These are phyloP conservation scores for Metarhizium humberi DNA, from an alignment of 2,329 filamentous ascomycete genomes.

Conservation along the genomic window DNA sequence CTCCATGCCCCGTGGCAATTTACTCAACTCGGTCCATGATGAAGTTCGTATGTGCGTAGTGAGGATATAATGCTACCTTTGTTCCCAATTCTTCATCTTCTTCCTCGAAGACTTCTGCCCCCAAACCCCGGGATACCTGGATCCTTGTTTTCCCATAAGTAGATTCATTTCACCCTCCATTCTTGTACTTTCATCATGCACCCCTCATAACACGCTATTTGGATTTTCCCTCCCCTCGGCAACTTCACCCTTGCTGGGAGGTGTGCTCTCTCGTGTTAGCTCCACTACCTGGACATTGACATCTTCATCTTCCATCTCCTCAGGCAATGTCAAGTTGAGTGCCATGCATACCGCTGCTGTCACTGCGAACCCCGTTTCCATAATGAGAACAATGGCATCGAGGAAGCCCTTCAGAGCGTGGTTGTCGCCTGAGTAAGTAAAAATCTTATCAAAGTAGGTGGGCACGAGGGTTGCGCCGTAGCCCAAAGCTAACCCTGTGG, in stretches of 20 bases:
- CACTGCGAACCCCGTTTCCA: constrained; percentile 68
- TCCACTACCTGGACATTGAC: constrained; percentile 13
- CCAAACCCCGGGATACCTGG: too few species aligned
- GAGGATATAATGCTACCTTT: too few species aligned
- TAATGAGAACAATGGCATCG: constrained; percentile 62
- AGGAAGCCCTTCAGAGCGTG: constrained; percentile 61
- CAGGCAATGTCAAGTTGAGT: constrained; percentile 63
- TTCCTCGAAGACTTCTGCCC: too few species aligned
- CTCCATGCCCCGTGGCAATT: too few species aligned
- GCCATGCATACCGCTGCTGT: constrained; percentile 64
- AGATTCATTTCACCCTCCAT: too few species aligned
- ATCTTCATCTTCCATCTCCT: constrained; percentile 56
- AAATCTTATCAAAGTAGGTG: constrained; percentile 60
- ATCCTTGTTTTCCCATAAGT: too few species aligned
- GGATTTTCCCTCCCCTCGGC: background rate
- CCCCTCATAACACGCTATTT: background rate
- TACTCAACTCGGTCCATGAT: too few species aligned
- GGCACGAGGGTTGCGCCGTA: constrained; percentile 61
- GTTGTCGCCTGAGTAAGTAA: constrained; percentile 63
- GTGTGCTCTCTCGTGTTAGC: background rate
- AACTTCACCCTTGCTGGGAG: background rate
- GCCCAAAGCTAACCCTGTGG: constrained; percentile 63
- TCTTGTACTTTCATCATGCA: background rate
- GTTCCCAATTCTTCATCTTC: too few species aligned
- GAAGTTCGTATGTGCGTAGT: too few species aligned